Conservation (phyloP, 2,329 filamentous ascomycete genomes). For the Emergomyces africanus region DNA sequence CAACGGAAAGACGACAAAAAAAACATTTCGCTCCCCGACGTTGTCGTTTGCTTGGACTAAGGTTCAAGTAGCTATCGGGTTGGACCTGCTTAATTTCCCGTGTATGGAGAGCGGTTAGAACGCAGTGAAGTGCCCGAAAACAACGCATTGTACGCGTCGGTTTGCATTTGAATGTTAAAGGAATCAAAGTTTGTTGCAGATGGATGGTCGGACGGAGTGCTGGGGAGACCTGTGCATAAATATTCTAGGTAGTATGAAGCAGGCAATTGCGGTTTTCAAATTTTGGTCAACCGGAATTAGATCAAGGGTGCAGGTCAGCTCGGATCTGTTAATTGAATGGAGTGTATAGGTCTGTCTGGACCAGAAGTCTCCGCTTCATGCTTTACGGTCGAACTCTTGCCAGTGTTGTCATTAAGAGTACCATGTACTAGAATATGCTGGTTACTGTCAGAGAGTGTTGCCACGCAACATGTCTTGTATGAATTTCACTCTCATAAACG, state of each 20-base stretch:
- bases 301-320: neutral
- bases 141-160: neutral
- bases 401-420: neutral
- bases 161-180: neutral
- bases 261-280: neutral
- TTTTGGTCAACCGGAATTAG: neutral
- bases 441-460: neutral
- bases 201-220: neutral
- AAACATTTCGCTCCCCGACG: too few relatives aligned
- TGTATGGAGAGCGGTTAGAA: neutral
- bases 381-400: neutral
- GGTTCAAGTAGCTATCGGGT: neutral
- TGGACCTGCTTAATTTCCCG: neutral
- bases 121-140: neutral
- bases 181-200: neutral
- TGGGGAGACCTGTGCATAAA: neutral
- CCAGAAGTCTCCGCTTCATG: neutral
- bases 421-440: neutral
- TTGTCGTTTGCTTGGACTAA: neutral
- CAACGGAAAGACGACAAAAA: neutral
- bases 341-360: neutral
- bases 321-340: neutral
- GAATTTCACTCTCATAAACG: neutral
- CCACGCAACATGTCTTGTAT: neutral
- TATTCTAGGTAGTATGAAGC: neutral